Evolutionary conservation across 1,284 basidiomycete genomes (phyloP), one percentile per base, ranked within the genome.

Genomic region (Moesziomyces sp.): DNA sequence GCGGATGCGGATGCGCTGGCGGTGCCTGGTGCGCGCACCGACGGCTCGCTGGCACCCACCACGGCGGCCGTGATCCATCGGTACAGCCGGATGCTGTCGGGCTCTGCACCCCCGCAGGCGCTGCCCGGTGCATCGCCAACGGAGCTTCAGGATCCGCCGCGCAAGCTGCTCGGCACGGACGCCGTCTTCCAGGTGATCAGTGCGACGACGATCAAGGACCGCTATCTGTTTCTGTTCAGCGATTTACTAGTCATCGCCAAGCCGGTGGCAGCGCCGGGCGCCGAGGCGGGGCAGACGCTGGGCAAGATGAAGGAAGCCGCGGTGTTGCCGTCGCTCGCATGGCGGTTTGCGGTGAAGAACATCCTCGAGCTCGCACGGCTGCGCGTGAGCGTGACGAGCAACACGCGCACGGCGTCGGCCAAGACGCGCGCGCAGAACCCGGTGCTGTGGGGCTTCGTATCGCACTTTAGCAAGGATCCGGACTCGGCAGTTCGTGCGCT

Each of bases 101-200:
- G 42, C 19, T 44, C 50, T 6, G 35, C 35, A 11, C 58, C 58
- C 8, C 45, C 52, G 14, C 51, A 53, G 19, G 35, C 51, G 2
- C 42, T 75, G 0, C 72, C 72, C 0, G 72, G 72, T 2, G 50
- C 73, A 7, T 46, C 62, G 6, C 30, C 43, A 28, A 46, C 46
- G n/a, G 72, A 84, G 48, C 81, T 85, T 77, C 88, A 89, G 45
- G 90, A 93, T 72, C 93, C 94, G 19, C 92, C 92, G 5, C 88
- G 96, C 45, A 93, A 91, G 82, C 86, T 98, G 24, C 85, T 97
- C 18, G 86, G 94, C 43, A 91, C 91, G 3, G 91, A 92, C 6
- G 92, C 94, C 2, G 92, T 97, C 16, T 87, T 97, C 18, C 96
- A 99, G 85, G 93, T 98, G 7, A 93, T 94, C 78, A 94, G 94